phyloP scores from a whole-genome alignment of 352 stramenopile genomes.

The Blastocystis sp. region DNA sequence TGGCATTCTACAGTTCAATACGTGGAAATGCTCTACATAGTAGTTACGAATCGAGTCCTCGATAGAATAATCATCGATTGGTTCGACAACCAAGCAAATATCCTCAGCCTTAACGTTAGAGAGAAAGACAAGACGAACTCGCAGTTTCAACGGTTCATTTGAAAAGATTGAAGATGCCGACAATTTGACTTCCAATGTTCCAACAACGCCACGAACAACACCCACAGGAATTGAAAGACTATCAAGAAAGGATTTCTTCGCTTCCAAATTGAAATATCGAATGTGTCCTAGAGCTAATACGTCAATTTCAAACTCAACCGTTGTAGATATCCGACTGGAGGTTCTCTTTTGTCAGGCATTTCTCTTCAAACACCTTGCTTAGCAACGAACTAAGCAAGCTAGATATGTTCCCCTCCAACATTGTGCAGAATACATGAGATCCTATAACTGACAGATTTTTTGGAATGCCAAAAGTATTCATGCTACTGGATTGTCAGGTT shows the following conservation, averaged over 20 bases:
- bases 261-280: constrained; percentile 35
- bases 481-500: not conserved
- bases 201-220: constrained; percentile 27
- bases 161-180: constrained; percentile 44
- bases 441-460: not conserved
- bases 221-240: constrained; percentile 50
- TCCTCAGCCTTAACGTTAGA: not conserved
- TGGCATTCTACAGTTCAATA: constrained; percentile 9
- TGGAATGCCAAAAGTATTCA: not conserved
- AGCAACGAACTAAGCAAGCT: constrained; percentile 16
- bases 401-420: constrained; percentile 57
- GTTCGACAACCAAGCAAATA: constrained; percentile 51
- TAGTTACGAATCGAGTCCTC: constrained; percentile 54
- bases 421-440: not conserved
- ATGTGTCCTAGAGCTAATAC: constrained; percentile 12
- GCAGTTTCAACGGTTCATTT: not conserved
- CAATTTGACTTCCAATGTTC: constrained; percentile 1
- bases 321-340: constrained; percentile 47
- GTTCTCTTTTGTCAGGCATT: constrained; percentile 57
- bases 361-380: constrained; percentile 49
- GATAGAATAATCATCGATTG: constrained; percentile 50
- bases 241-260: constrained; percentile 24
- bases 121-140: not conserved
- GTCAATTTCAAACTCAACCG: not conserved
- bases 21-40: constrained; percentile 2